Conservation (phyloP, 2,329 filamentous ascomycete genomes). For the Eutypella sp. region DNA sequence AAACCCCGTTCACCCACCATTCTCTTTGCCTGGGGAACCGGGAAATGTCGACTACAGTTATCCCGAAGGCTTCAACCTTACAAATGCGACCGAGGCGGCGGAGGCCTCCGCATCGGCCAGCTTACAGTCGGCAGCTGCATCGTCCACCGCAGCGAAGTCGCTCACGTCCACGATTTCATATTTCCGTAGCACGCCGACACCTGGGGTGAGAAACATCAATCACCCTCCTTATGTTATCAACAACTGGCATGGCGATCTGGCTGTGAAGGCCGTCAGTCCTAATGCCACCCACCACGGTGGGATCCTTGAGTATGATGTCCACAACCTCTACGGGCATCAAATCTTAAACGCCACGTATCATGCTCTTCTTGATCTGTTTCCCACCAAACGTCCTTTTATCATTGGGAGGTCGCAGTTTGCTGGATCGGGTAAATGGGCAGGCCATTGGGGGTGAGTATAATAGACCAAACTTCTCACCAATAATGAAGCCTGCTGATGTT, state of each 20-base stretch:
- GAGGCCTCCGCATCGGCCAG: constrained; percentile 48
- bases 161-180: constrained; percentile 39
- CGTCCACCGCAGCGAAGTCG: constrained; percentile 22
- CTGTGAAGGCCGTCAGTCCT: constrained; percentile 66
- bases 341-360: constrained; percentile 74
- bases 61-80: constrained; percentile 65
- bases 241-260: constrained; percentile 67
- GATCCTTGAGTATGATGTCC: constrained; percentile 72
- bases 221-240: constrained; percentile 74
- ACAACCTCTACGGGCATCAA: constrained; percentile 73
- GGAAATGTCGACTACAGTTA: constrained; percentile 56
- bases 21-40: constrained; percentile 59
- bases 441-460: constrained; percentile 62
- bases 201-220: constrained; percentile 62
- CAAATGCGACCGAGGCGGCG: constrained; percentile 63
- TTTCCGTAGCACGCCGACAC: constrained; percentile 55
- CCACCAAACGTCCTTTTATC: constrained; percentile 72
- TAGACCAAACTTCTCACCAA: too few relatives aligned
- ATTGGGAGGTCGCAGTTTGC: constrained; percentile 79
- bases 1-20: constrained; percentile 65
- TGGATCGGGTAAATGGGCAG: constrained; percentile 69
- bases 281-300: constrained; percentile 75
- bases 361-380: constrained; percentile 59
- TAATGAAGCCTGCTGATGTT: too few relatives aligned
- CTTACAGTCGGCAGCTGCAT: constrained; percentile 25